phyloP scores from a whole-genome alignment of 371 early-diverging fungal genomes.

The Caulochytrium protostelioides region DNA sequence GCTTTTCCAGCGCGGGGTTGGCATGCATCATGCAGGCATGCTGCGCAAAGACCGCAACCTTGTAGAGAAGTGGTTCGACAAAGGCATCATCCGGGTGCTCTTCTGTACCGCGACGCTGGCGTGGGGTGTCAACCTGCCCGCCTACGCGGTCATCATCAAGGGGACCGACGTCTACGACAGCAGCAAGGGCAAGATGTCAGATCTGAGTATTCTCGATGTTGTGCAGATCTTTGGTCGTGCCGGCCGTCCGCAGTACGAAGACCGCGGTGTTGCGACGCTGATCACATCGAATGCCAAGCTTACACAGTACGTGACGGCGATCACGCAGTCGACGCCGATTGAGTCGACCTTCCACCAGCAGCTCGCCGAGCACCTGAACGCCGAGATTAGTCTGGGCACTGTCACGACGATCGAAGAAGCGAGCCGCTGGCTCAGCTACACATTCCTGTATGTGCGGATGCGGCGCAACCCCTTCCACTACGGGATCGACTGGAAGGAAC shows the following conservation, averaged over 20 bases:
- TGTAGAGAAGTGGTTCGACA: slow-evolving; percentile 76
- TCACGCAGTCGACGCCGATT: slow-evolving; percentile 91
- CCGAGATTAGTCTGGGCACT: slow-evolving; percentile 88
- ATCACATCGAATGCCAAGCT: slow-evolving; percentile 80
- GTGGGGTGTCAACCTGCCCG: slow-evolving; percentile 99
- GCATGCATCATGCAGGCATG: slow-evolving; percentile 97
- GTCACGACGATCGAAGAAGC: slow-evolving; percentile 85
- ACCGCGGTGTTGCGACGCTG: slow-evolving; percentile 72
- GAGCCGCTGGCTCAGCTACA: slow-evolving; percentile 89
- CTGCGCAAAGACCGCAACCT: slow-evolving; percentile 67
- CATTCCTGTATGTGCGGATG: slow-evolving; percentile 94
- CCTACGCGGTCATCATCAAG: slow-evolving; percentile 95
- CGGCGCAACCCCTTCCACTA: slow-evolving; percentile 79
- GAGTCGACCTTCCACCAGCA: slow-evolving; percentile 75
- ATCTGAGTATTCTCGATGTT: slow-evolving; percentile 84
- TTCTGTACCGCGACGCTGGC: slow-evolving; percentile 98
- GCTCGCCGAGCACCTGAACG: slow-evolving; percentile 84
- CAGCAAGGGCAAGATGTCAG: slow-evolving; percentile 74
- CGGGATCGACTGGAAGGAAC: slow-evolving; percentile 54
- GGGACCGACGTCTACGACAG: slow-evolving; percentile 94
- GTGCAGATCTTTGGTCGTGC: slow-evolving; percentile 99
- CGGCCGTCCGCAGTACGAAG: slow-evolving; percentile 75
- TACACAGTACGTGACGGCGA: slow-evolving; percentile 74
- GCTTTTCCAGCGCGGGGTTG: slow-evolving; percentile 61
- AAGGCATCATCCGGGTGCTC: slow-evolving; percentile 72